Evolutionary conservation across 371 early-diverging fungal genomes (phyloP).

Genomic region (Syncephalastrum racemosum): DNA sequence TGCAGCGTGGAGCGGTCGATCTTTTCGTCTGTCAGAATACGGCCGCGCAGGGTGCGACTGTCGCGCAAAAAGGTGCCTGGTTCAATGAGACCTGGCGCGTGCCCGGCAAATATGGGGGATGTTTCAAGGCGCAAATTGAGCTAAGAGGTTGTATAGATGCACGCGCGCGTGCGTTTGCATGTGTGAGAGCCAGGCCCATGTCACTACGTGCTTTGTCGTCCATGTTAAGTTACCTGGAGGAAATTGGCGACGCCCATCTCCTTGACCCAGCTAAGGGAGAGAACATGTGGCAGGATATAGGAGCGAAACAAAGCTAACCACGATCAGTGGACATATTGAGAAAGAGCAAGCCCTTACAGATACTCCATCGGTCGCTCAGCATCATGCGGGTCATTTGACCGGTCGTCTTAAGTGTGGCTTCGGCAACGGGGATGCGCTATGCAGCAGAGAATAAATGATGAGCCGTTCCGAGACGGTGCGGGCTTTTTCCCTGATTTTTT

Average conservation of each 20-base stretch:
- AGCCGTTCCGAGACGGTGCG: no score
- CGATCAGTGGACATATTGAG: not conserved
- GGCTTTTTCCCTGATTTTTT: not conserved
- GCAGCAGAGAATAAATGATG: not conserved
- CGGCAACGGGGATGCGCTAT: conserved; percentile 2
- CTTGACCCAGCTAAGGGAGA: conserved; percentile 5
- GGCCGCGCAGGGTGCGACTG: not conserved
- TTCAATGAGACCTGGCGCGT: no score
- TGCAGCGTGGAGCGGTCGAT: conserved; percentile 4
- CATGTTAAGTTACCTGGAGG: conserved; percentile 6
- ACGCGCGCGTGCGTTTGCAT: no score
- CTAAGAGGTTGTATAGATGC: no score
- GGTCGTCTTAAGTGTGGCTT: not conserved
- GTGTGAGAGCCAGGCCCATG: no score
- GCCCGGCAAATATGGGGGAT: not conserved
- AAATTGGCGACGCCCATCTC: not conserved
- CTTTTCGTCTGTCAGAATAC: not conserved
- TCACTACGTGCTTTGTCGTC: no score
- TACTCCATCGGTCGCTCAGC: not conserved
- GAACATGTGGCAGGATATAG: not conserved
- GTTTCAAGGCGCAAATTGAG: no score
- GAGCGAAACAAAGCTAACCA: not conserved
- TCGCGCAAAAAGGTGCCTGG: no score
- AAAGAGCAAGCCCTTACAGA: not conserved
- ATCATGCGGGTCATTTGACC: conserved; percentile 2